These are phyloP conservation scores for Eutrema salsugineum DNA, from an alignment of 441 rosid species.

Conservation along the genomic window DNA sequence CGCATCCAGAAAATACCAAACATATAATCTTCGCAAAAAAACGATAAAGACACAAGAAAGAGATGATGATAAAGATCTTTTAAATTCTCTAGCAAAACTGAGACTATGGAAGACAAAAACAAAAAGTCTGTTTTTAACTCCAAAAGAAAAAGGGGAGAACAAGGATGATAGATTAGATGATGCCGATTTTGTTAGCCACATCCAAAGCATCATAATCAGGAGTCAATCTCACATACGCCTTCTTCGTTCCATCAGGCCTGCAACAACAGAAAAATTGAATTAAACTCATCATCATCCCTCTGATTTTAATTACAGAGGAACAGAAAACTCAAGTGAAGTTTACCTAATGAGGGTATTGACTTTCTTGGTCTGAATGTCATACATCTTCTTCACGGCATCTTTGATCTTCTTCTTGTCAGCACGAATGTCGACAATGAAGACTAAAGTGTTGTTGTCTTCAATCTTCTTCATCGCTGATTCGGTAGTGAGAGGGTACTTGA, in stretches of 20 bases:
- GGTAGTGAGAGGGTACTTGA: slow-evolving; percentile 53
- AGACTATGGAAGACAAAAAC: background rate
- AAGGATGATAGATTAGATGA: slow-evolving; percentile 26
- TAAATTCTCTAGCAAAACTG: slow-evolving; percentile 23
- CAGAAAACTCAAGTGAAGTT: background rate
- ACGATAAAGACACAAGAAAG: background rate
- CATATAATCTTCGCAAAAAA: background rate
- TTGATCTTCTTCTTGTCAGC: slow-evolving; percentile 60
- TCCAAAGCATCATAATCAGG: slow-evolving; percentile 44
- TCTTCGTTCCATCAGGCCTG: slow-evolving; percentile 54
- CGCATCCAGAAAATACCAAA: background rate
- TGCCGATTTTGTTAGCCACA: slow-evolving; percentile 47
- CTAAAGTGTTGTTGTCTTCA: slow-evolving; percentile 57
- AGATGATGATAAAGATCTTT: background rate
- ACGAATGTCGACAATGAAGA: slow-evolving; percentile 57
- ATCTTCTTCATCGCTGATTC: slow-evolving; percentile 71
- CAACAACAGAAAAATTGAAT: background rate
- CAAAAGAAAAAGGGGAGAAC: background rate
- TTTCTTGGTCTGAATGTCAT: slow-evolving; percentile 52
- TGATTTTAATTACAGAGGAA: no score
- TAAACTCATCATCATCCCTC: background rate
- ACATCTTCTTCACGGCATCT: slow-evolving; percentile 57
- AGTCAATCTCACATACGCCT: slow-evolving; percentile 42
- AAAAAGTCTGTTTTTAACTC: background rate
- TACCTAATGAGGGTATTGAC: slow-evolving; percentile 50